Evolutionary conservation across 2,329 filamentous ascomycete genomes (phyloP).

Genomic region (Colletotrichum paranaense): DNA sequence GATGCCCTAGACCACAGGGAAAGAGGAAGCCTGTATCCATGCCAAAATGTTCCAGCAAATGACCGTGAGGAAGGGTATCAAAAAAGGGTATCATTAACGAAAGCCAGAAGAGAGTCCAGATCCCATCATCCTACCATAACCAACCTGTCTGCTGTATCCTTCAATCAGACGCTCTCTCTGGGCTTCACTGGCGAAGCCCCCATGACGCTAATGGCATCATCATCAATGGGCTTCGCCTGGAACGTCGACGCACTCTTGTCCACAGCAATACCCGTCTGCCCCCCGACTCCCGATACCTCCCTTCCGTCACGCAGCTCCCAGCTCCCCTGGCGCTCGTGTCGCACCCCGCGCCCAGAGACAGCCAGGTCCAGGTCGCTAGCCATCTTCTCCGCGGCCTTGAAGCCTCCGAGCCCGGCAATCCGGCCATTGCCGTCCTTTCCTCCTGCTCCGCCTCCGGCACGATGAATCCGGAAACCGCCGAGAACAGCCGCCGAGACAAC

Average conservation of each 20-base stretch:
- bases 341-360: constrained; percentile 45
- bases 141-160: not conserved
- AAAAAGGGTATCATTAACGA: constrained; percentile 36
- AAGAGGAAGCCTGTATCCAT: not conserved
- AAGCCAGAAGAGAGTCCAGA: constrained; percentile 5
- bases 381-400: constrained; percentile 59
- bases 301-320: constrained; percentile 56
- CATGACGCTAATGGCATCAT: constrained; percentile 46
- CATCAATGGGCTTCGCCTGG: constrained; percentile 40
- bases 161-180: constrained; percentile 50
- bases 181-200: constrained; percentile 50
- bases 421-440: constrained; percentile 15
- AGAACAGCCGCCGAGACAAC: constrained; percentile 46
- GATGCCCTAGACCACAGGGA: not conserved
- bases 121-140: not conserved
- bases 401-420: constrained; percentile 47
- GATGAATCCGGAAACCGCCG: constrained; percentile 47
- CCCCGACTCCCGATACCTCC: constrained; percentile 13
- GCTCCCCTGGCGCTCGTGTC: constrained; percentile 60
- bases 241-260: constrained; percentile 39
- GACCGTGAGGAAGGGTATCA: constrained; percentile 4
- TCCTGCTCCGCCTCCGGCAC: constrained; percentile 12
- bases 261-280: constrained; percentile 38
- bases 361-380: constrained; percentile 55
- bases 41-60: not conserved